Base-by-base conservation (phyloP, 257 asterid genomes). In the Solanum chilense region DNA sequence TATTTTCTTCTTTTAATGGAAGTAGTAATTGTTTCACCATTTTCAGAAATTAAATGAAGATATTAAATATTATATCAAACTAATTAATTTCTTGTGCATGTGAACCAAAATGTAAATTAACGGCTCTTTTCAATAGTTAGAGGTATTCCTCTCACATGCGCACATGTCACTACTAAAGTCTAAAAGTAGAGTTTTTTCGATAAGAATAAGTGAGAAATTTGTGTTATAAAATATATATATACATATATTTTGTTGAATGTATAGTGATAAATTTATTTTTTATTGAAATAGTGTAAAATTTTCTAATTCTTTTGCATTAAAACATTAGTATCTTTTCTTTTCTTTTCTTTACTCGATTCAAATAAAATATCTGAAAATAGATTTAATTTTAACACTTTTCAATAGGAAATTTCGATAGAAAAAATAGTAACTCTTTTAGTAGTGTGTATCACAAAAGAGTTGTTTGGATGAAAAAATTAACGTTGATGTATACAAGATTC, bases 181-280 rank as follows among this genome's bases (percentile, higher is more conserved):
- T 60, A 10, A 23, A 60, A 60, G 9, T 0, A 56, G 7, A 56
- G n/a, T 56, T 18, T 56, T 18, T 1, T 0, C 0, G 7, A 12
- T 15, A 13, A 0, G 52, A 12, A 4, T 47, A 0, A 47, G 1
- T 47, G 58, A 47, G 62, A 52, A 52, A 18, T 52, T 52, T 52
- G n/a, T 18, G 11, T 18, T 18, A 56, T 18, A 2, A 0, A 56
- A 56, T 7, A 56, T 7, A 56, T 56, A 18, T 7, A 56, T 56
- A 18, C 0, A 56, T 0, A 0, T 0, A 56, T 56, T 18, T 20
- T 0, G 1, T 58, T 21, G 27, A 58, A 58, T 20, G 6, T 2
- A 21, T 21, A 21, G 62, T 3, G 8, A 21, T 58, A 21, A 58
- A 21, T 0, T 18, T 0, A 52, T n/a, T 56, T 56, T 5, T 58